Evolutionary conservation across 2,329 filamentous ascomycete genomes (phyloP).

Genomic region (Ophiostoma himal-ulmi): DNA sequence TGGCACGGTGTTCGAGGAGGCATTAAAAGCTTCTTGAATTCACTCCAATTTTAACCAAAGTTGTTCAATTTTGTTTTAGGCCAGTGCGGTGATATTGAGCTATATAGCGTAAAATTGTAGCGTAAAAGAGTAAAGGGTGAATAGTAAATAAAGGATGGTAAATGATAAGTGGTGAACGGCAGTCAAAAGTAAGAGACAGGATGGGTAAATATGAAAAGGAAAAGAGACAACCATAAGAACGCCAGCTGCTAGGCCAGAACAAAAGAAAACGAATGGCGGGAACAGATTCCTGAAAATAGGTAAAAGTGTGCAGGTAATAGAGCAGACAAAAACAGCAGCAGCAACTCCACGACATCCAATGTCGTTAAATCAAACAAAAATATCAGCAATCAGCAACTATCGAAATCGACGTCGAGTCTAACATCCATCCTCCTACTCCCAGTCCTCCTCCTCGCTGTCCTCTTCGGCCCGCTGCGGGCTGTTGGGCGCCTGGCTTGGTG

Average conservation of each 20-base stretch:
- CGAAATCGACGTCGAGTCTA: background rate
- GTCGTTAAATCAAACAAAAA: conserved; percentile 7
- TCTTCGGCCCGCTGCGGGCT: conserved; percentile 54
- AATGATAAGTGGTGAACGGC: background rate
- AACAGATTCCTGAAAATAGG: background rate
- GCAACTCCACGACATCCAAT: conserved; percentile 13
- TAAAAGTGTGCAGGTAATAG: background rate
- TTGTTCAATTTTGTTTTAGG: background rate
- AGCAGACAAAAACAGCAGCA: conserved; percentile 6
- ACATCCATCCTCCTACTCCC: conserved; percentile 50
- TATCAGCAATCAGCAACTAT: background rate
- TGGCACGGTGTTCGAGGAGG: background rate
- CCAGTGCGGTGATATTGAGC: background rate
- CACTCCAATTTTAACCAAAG: background rate
- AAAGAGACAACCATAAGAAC: background rate
- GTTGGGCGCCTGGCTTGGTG: conserved; percentile 69
- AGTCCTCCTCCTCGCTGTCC: conserved; percentile 67
- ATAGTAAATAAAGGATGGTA: background rate
- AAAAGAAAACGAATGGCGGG: background rate
- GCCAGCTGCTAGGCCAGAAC: background rate
- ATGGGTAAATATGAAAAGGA: conserved; percentile 16
- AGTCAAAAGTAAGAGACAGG: background rate
- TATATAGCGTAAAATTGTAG: background rate
- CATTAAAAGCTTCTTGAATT: background rate
- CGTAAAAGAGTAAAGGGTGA: background rate